Evolutionary conservation across 2,329 filamentous ascomycete genomes (phyloP), one percentile per base, ranked within the genome.

Genomic region (Orbilia blumenaviensis): DNA sequence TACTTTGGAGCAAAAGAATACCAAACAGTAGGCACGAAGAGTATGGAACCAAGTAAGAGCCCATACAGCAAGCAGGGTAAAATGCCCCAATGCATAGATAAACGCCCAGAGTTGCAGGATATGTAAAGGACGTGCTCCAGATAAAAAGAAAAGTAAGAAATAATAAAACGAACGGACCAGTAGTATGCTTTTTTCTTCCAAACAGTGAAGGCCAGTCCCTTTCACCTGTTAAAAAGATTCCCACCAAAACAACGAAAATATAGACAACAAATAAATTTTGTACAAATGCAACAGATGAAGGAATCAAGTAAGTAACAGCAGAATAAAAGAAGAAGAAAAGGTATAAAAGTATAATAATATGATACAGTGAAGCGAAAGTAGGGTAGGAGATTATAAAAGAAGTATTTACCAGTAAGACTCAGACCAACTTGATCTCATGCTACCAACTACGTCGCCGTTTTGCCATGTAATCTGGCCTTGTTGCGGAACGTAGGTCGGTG

Each of bases 381-480:
- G 12, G 61, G 27, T 32, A 44, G 14, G 56, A 62, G 6, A 32
- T 10, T 4, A 34, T 9, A 25, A 9, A 21, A 29, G 25, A 48
- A 34, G 27, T 21, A 16, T 60, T 68, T 63, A 75, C 71, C 71
- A 75, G 41, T 75, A 75, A 14, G 64, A 61, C 41, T 75, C 71
- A 18, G 71, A 75, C 71, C 71, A 75, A 44, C 71, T 75, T 5
- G 63, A 60, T 23, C 38, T 63, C 46, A 75, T 75, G 44, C 64
- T 75, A 3, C 64, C 64, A 27, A 75, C 56, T n/a, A 75, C 71
- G 18, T 75, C 71, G 10, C 71, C 63, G 21, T 75, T 68, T 27
- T 75, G 71, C 71, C 71, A 75, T 9, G 71, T 62, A 36, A 75
- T 56, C 14, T 75, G 71, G 44, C 48, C 62, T 63, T 75, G 71